Conservation (phyloP, 1,284 basidiomycete species). For the Macrocystidia cucumis region DNA sequence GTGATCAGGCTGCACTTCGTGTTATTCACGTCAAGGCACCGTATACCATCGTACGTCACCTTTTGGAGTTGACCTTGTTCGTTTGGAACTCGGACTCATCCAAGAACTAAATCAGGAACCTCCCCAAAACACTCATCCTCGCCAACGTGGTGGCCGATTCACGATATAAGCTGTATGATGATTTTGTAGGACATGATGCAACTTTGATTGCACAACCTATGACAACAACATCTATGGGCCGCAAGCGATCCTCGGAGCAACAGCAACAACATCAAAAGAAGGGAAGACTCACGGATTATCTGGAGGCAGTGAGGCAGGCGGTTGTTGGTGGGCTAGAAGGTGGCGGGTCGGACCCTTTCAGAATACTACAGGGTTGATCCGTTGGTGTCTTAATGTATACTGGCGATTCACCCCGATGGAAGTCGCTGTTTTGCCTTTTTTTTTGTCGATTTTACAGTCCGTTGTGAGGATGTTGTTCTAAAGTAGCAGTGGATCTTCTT, state of each 20-base stretch:
- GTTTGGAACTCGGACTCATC: too few relatives aligned
- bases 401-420: too few relatives aligned
- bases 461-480: too few relatives aligned
- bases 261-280: too few relatives aligned
- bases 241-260: background rate
- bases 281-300: constrained; percentile 57
- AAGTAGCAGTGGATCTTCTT: too few relatives aligned
- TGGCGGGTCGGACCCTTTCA: constrained; percentile 70
- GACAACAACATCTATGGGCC: too few relatives aligned
- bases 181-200: constrained; percentile 65
- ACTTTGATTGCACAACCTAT: too few relatives aligned
- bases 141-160: constrained; percentile 87
- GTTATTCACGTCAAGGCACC: constrained; percentile 58
- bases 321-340: constrained; percentile 62
- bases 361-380: constrained; percentile 26
- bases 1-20: constrained; percentile 80
- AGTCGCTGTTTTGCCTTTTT: too few relatives aligned
- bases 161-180: constrained; percentile 80
- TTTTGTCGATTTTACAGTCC: too few relatives aligned
- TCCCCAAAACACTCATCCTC: constrained; percentile 74
- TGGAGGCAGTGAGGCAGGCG: constrained; percentile 64
- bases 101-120: constrained; percentile 45
- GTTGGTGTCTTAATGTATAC: too few relatives aligned
- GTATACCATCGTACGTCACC: constrained; percentile 63
- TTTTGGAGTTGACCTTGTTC: background rate